Base-by-base conservation (phyloP, 495 filamentous ascomycete genomes). In the Baudoinia panamericana region DNA sequence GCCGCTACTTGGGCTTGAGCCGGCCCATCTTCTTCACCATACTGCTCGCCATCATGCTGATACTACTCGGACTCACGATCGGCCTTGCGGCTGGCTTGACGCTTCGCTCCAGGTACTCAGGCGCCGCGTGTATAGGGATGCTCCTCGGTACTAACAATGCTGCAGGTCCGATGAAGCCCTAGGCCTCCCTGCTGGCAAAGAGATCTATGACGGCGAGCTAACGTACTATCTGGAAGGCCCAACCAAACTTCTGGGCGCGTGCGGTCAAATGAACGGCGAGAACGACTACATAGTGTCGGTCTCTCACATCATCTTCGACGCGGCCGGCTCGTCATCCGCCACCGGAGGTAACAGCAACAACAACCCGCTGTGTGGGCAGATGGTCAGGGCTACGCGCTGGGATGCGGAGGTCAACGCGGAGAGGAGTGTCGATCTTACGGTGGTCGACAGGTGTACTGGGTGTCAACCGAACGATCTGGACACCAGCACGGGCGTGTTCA, bases 241-340 rank as follows among this genome's bases (percentile, higher is more conserved):
- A n/a, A n/a, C n/a, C n/a, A n/a, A n/a, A n/a, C n/a, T n/a, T n/a
- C 63, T 85, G 1, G 82, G 83, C 13, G 72, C 81, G 1, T 92
- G 84, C 51, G 83, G 83, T 2, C 62, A 68, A 18, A 66, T 58
- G 7, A 73, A 65, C 27, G 61, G 53, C 0, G 55, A 55, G 8
- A 60, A 52, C 10, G 76, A 82, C 23, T 40, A 63, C 15, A 69
- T 85, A n/a, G 75, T 73, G 15, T 75, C 80, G 0, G 64, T 88
- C 0, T 78, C 74, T 1, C 72, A 78, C 50, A 54, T 70, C 19
- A 54, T 84, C 1, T 92, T 73, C 47, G 80, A 88, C 55, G 72
- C 74, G 0, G 64, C 58, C 4, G 48, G 48, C 1, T 39, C 42
- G 4, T 39, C 36, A 3, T 31, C 37, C 7, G 25, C n/a, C 13